A percentile compares a stretch with the other conserved stretches of the same genome.
Conservation (phyloP, 306 rosid genomes). For the Mimosa pudica region DNA sequence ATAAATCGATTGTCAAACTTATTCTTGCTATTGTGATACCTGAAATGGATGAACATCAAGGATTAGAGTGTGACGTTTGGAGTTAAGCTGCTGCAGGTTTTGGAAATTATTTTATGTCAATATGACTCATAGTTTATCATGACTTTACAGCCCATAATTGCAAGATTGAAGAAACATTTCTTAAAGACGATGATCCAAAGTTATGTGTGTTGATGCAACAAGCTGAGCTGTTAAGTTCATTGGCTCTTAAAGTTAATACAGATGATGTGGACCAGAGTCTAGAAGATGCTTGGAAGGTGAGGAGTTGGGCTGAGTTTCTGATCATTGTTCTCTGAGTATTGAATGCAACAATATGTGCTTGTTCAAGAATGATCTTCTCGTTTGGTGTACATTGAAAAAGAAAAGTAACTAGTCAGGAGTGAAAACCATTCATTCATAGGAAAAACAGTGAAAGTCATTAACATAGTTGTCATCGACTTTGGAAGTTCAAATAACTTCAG, state of each 20-base stretch:
- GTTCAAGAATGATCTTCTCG: conserved; percentile 11
- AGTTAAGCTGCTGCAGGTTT: conserved; percentile 6
- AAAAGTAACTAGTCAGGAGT: conserved; percentile 6
- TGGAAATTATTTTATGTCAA: conserved; percentile 35
- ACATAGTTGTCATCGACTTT: conserved; percentile 18
- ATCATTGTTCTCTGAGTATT: conserved; percentile 24
- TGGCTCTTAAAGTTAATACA: conserved; percentile 66
- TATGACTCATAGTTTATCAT: conserved; percentile 32
- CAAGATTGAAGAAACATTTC: conserved; percentile 60
- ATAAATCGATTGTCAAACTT: conserved; percentile 21
- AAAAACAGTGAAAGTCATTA: conserved; percentile 7
- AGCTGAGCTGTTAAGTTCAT: conserved; percentile 77
- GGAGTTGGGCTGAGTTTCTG: conserved; percentile 35
- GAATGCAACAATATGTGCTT: conserved; percentile 10
- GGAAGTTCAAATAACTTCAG: background rate
- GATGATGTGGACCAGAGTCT: conserved; percentile 81
- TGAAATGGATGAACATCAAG: conserved; percentile 30
- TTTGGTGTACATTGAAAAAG: conserved; percentile 6
- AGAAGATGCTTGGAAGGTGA: conserved; percentile 91
- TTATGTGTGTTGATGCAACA: conserved; percentile 68
- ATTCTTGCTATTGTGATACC: conserved; percentile 34
- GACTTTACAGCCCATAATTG: conserved; percentile 47
- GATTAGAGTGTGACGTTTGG: background rate
- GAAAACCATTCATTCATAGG: background rate
- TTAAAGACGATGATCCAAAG: conserved; percentile 74